Percentiles rank a stretch among this genome's conserved stretches.
phyloP scores from a whole-genome alignment of 805 yeast species.

The Pichia nanzhaoensis region DNA sequence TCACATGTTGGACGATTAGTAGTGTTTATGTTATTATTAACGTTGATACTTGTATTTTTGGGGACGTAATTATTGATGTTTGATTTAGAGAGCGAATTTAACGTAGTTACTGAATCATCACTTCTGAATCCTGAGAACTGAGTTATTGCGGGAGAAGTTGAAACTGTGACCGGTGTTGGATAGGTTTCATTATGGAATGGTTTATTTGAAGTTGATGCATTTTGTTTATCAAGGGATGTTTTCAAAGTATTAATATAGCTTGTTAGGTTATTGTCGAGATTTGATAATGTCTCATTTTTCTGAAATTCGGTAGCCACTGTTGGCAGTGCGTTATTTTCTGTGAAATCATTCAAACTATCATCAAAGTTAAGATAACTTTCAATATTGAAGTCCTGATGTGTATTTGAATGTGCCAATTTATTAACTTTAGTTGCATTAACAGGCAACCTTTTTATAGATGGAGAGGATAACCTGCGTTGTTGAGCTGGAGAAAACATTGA shows the following conservation, averaged over 20 bases:
- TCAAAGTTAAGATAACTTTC: constrained; percentile 30
- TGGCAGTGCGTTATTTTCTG: neutral
- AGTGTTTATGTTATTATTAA: neutral
- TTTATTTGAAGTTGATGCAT: constrained; percentile 11
- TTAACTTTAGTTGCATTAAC: constrained; percentile 4
- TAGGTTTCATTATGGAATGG: constrained; percentile 2
- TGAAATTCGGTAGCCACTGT: no score
- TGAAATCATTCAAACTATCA: constrained; percentile 23
- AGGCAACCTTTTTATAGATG: constrained; percentile 8
- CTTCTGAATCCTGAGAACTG: constrained; percentile 8
- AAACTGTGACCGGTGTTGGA: constrained; percentile 14
- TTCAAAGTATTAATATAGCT: constrained; percentile 30
- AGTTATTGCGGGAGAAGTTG: constrained; percentile 14
- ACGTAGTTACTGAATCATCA: neutral
- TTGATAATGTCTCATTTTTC: neutral
- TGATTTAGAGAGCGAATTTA: constrained; percentile 9
- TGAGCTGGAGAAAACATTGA: constrained; percentile 17
- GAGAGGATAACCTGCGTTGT: constrained; percentile 11
- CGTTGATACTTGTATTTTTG: neutral
- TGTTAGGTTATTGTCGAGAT: constrained; percentile 14
- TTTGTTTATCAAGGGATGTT: constrained; percentile 26
- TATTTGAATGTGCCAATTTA: constrained; percentile 6
- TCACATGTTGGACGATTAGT: constrained; percentile 48
- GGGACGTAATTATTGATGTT: neutral
- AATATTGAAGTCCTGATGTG: constrained; percentile 24